These are phyloP conservation scores for Atkinsonella texensis DNA, from an alignment of 2,329 filamentous ascomycete species.

Conservation along the genomic window DNA sequence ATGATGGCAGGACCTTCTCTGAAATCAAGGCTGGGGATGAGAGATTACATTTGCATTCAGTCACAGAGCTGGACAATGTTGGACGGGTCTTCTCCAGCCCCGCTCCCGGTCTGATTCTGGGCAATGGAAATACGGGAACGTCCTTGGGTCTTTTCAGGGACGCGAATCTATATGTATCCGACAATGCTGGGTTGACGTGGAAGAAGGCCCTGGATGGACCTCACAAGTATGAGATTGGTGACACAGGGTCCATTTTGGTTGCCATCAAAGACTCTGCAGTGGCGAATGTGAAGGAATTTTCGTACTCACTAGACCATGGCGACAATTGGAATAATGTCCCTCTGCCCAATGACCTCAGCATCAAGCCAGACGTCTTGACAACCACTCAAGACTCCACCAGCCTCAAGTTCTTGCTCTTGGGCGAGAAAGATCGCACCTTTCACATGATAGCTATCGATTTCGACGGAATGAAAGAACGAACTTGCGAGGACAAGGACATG, in stretches of 20 bases:
- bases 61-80: slow-evolving; percentile 71
- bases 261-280: slow-evolving; percentile 65
- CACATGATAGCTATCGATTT: slow-evolving; percentile 75
- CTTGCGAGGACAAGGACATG: slow-evolving; percentile 68
- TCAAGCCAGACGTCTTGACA: slow-evolving; percentile 63
- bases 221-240: slow-evolving; percentile 94
- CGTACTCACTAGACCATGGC: slow-evolving; percentile 83
- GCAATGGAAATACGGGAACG: slow-evolving; percentile 78
- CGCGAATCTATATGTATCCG: slow-evolving; percentile 75
- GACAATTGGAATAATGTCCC: slow-evolving; percentile 66
- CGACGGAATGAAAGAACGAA: slow-evolving; percentile 62
- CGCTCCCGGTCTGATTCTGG: slow-evolving; percentile 88
- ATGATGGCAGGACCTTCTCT: slow-evolving; percentile 83
- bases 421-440: slow-evolving; percentile 42
- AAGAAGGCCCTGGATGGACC: slow-evolving; percentile 60
- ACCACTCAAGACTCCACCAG: slow-evolving; percentile 90
- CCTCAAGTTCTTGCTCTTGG: slow-evolving; percentile 76
- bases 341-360: slow-evolving; percentile 52
- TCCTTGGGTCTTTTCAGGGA: slow-evolving; percentile 58
- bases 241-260: slow-evolving; percentile 79
- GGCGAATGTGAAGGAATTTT: slow-evolving; percentile 43
- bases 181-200: slow-evolving; percentile 85
- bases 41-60: slow-evolving; percentile 77
- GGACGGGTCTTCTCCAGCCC: slow-evolving; percentile 88
- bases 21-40: slow-evolving; percentile 55